These are phyloP conservation scores for Cinchona pubescens DNA, from an alignment of 257 asterid genomes.

Conservation along the genomic window DNA sequence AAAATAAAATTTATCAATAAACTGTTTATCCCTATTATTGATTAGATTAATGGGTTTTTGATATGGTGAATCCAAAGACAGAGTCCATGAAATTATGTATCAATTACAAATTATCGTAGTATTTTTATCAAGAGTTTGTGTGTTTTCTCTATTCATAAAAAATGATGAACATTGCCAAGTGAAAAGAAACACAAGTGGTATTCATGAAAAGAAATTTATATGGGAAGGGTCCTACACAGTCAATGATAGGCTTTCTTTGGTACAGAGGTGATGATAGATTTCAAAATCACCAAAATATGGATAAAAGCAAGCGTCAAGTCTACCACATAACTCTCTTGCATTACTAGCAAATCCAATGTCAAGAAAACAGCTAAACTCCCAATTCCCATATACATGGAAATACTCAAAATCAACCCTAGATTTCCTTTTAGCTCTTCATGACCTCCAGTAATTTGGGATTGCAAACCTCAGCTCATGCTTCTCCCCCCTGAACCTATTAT, in stretches of 20 bases:
- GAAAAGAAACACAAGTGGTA: background rate
- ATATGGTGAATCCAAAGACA: background rate
- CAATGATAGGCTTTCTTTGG: background rate
- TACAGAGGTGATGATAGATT: background rate
- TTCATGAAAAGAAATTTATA: background rate
- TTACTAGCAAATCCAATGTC: background rate
- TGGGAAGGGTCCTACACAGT: background rate
- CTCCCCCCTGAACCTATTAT: background rate
- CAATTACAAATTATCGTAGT: background rate
- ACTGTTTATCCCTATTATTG: background rate
- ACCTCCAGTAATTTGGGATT: background rate
- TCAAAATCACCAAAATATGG: background rate
- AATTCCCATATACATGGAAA: background rate
- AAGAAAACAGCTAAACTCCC: background rate
- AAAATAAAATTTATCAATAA: background rate
- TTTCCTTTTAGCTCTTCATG: background rate
- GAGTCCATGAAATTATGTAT: background rate
- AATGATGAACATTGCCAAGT: background rate
- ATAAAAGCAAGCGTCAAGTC: background rate
- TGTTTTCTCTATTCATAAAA: too few relatives aligned
- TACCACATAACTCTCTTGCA: background rate
- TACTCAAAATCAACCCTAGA: background rate
- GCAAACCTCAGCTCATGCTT: background rate
- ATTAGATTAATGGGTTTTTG: background rate
- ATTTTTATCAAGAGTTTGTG: background rate